phyloP scores from a whole-genome alignment of 2,329 filamentous ascomycete genomes.

The Ophiosphaerella herpotricha region DNA sequence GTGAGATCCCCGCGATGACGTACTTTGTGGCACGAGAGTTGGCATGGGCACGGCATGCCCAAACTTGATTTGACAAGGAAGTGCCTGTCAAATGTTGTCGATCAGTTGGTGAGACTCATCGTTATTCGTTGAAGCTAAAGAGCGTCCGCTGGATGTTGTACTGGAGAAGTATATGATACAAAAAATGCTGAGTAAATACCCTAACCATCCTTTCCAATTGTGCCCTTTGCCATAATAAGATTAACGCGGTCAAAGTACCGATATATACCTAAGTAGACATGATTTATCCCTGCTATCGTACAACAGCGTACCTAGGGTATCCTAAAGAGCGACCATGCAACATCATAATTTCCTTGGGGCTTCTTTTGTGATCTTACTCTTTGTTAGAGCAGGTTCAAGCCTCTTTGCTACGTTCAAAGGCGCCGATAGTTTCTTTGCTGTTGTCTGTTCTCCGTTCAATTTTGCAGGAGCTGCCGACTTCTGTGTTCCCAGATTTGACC shows the following conservation, averaged over 20 bases:
- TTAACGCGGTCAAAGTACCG: no score
- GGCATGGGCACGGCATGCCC: constrained; percentile 10
- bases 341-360: constrained; percentile 9
- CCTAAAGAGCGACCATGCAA: not conserved
- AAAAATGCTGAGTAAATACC: no score
- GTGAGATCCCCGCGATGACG: constrained; percentile 32
- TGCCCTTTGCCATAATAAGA: no score
- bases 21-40: constrained; percentile 25
- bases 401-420: constrained; percentile 5
- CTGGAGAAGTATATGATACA: no score
- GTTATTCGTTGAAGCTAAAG: not conserved
- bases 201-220: no score
- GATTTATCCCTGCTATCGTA: not conserved
- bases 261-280: no score
- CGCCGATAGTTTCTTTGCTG: no score
- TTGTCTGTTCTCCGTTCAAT: not conserved
- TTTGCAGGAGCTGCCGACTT: constrained; percentile 4
- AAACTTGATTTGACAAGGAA: constrained; percentile 5
- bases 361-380: not conserved
- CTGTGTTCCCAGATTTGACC: not conserved
- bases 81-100: not conserved
- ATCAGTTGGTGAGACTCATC: not conserved
- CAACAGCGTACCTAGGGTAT: not conserved
- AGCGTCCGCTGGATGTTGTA: not conserved
- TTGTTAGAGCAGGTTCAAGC: constrained; percentile 2